Conservation (phyloP, 148 eudicot genomes). For the Vaccinium vitisidaea region DNA sequence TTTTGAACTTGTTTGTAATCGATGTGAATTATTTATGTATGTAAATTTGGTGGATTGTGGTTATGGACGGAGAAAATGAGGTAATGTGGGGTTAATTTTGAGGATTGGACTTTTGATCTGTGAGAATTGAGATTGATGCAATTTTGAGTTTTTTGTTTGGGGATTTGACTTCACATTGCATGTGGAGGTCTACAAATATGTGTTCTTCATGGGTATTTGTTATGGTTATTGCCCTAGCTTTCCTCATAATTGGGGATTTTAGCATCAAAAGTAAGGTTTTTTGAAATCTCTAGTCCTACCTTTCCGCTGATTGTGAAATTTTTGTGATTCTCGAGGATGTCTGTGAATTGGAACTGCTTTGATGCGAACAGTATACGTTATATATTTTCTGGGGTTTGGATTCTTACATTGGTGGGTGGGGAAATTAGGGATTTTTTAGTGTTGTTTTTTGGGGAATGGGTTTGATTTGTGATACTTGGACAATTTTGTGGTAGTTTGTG, state of each 20-base stretch:
- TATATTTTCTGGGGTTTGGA: neutral
- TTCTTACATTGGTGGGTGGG: neutral
- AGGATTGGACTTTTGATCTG: constrained; percentile 5
- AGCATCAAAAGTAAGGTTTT: neutral
- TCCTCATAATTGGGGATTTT: neutral
- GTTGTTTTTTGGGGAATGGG: neutral
- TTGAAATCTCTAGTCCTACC: neutral
- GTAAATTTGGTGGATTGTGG: neutral
- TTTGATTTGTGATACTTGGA: neutral
- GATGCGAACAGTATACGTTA: neutral
- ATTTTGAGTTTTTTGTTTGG: neutral
- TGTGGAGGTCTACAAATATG: neutral
- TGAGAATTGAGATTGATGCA: neutral
- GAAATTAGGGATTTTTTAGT: neutral
- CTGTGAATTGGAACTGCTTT: neutral
- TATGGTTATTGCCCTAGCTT: neutral
- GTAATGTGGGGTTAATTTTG: neutral
- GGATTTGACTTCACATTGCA: neutral
- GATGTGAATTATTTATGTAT: neutral
- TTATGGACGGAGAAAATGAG: neutral
- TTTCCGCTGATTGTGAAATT: neutral
- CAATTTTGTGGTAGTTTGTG: neutral
- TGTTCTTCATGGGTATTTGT: neutral
- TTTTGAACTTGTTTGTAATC: neutral
- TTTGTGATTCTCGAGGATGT: neutral